Evolutionary conservation across 768 basidiomycete genomes (phyloP), one percentile per base, ranked within the genome.

Genomic region (Collybiopsis luxurians): DNA sequence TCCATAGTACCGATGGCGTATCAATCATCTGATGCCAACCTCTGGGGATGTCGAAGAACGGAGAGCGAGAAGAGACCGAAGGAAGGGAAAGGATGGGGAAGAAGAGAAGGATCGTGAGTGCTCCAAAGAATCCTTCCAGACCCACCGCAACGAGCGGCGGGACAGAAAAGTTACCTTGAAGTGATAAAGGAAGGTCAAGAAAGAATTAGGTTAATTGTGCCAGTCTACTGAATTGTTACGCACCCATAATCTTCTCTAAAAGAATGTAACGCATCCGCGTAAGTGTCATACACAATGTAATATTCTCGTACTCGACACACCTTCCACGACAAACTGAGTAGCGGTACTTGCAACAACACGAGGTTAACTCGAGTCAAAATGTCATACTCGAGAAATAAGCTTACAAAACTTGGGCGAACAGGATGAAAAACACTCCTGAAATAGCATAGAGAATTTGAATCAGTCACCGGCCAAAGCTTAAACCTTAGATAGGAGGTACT

Each of bases 351-450:
- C 57, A 13, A 58, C 12, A n/a, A 36, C 2, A 28, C 57, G 39
- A 24, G 48, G 12, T 49, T 51, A 39, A 48, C 15, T 17, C 46
- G 26, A 30, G 43, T n/a, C n/a, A 49, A 23, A 56, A 56, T 56
- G 58, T 56, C 55, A 58, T 60, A 59, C 42, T 47, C 45, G 45
- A 61, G 57, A 58, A 59, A n/a, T n/a, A 38, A 56, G 67, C 88
- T 79, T 69, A 93, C 91, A 98, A 98, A 61, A 97, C 72, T 71
- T 98, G 96, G 24, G 96, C 96, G 68, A 97, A 94, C 27, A 97
- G 73, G 54, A 98, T 81, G 69, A 99, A 88, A 69, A 92, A 84
- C 30, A 98, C 86, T 54, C 96, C 95, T 91, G 56, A 27, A 31
- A 50, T 48, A 53, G 53, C 21, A 57, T 42, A 51, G 30, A 21